Evolutionary conservation across 1,284 basidiomycete species (phyloP).

Genomic region (Moesziomyces globuligerus): DNA sequence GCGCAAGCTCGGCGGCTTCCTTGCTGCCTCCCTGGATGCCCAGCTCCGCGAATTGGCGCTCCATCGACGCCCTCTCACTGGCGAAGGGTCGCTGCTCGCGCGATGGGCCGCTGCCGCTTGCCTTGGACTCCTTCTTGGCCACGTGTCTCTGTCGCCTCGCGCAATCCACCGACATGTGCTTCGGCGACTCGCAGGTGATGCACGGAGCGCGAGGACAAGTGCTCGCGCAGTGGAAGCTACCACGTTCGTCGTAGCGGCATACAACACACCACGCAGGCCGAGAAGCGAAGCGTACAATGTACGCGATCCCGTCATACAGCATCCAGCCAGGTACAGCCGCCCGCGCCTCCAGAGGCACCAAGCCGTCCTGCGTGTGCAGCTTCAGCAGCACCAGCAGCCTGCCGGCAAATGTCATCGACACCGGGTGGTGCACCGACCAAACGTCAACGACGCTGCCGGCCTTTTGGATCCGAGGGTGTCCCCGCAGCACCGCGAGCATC

Average conservation of each 20-base stretch:
- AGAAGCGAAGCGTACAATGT: slow-evolving; percentile 25
- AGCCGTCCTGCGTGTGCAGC: slow-evolving; percentile 7
- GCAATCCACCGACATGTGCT: slow-evolving; percentile 19
- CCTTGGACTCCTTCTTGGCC: slow-evolving; percentile 11
- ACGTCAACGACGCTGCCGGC: slow-evolving; percentile 25
- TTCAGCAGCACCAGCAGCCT: slow-evolving; percentile 32
- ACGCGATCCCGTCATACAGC: slow-evolving; percentile 13
- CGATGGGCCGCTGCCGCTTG: background rate
- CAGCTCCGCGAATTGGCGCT: slow-evolving; percentile 27
- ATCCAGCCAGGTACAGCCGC: slow-evolving; percentile 30
- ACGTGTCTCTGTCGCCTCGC: slow-evolving; percentile 14
- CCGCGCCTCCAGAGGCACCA: slow-evolving; percentile 11
- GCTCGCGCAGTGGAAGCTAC: slow-evolving; percentile 24
- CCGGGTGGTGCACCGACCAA: slow-evolving; percentile 17
- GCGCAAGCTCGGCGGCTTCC: slow-evolving; percentile 27
- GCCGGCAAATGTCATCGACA: slow-evolving; percentile 14
- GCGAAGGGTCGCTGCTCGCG: too few relatives aligned
- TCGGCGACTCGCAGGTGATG: slow-evolving; percentile 14
- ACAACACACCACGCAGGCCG: slow-evolving; percentile 34
- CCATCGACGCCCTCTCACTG: slow-evolving; percentile 20
- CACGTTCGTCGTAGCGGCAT: slow-evolving; percentile 20
- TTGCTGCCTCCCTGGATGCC: slow-evolving; percentile 20
- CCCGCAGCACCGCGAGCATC: background rate
- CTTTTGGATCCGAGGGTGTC: slow-evolving; percentile 3
- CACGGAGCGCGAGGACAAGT: slow-evolving; percentile 18